A percentile compares a stretch with the other conserved stretches of the same genome.
Evolutionary conservation across 73 alveolate genomes (phyloP).

Genomic region (Tetrahymena malaccensis): DNA sequence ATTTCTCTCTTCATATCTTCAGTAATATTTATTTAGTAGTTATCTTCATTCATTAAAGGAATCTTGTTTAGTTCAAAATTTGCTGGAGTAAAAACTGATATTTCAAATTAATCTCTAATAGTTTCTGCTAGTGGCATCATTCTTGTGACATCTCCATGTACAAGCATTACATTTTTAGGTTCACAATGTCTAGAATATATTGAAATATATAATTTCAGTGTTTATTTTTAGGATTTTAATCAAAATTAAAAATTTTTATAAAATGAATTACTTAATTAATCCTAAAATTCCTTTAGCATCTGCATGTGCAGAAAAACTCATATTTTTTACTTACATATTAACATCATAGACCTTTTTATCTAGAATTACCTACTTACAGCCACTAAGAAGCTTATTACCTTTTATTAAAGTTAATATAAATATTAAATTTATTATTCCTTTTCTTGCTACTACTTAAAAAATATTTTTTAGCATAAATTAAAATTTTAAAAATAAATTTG

Average conservation of each 20-base stretch:
- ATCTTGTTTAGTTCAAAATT: not conserved
- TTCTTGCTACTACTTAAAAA: not conserved
- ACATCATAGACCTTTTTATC: constrained; percentile 84
- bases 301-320: constrained; percentile 97
- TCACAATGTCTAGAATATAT: not conserved
- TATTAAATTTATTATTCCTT: too few species aligned
- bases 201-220: not conserved
- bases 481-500: not conserved
- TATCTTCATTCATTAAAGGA: not conserved
- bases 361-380: constrained; percentile 75
- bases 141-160: not conserved
- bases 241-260: not conserved
- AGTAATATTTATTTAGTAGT: not conserved
- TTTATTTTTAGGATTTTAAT: not conserved
- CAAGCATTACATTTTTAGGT: not conserved
- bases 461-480: not conserved
- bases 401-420: too few species aligned
- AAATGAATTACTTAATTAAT: constrained; percentile 55
- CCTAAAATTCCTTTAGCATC: constrained; percentile 94
- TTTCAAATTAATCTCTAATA: not conserved
- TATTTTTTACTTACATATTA: constrained; percentile 74
- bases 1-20: not conserved
- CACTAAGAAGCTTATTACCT: constrained; percentile 54
- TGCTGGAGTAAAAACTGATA: not conserved
- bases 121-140: not conserved